Evolutionary conservation across 148 eudicot genomes (phyloP).

Genomic region (Rhododendron simsii): DNA sequence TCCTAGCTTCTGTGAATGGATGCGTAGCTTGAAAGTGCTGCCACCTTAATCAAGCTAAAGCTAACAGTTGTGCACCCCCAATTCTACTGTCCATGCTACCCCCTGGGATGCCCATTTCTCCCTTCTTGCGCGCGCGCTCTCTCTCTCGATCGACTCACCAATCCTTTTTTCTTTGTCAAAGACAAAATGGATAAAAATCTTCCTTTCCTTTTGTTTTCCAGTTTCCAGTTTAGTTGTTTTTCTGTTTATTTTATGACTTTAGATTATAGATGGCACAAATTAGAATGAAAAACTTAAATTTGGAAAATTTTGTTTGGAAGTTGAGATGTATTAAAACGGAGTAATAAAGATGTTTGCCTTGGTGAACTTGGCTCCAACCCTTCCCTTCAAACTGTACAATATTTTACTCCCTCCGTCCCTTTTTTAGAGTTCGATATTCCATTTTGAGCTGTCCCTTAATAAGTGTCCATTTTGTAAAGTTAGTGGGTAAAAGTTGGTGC

Average conservation of each 20-base stretch:
- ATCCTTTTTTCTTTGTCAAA: background rate
- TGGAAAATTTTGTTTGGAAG: background rate
- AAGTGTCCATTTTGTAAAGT: no score
- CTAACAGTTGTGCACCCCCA: background rate
- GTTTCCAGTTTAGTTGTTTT: background rate
- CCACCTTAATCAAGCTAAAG: conserved; percentile 71
- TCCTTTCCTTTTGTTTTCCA: background rate
- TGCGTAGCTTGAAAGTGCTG: conserved; percentile 81
- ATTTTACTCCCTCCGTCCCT: no score
- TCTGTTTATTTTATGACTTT: background rate
- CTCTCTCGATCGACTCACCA: background rate
- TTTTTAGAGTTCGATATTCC: no score
- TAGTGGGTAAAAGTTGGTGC: no score
- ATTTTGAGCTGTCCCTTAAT: no score
- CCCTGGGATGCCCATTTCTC: background rate
- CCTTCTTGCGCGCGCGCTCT: background rate
- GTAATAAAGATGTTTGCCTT: background rate
- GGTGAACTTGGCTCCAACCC: background rate
- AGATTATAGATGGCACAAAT: background rate
- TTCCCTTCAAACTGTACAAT: background rate
- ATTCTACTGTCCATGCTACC: background rate
- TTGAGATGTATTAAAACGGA: background rate
- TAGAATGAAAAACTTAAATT: background rate
- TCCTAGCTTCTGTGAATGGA: conserved; percentile 98
- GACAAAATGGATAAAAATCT: background rate